Conservation (phyloP, 306 rosid genomes). For the Oemleria cerasiformis region DNA sequence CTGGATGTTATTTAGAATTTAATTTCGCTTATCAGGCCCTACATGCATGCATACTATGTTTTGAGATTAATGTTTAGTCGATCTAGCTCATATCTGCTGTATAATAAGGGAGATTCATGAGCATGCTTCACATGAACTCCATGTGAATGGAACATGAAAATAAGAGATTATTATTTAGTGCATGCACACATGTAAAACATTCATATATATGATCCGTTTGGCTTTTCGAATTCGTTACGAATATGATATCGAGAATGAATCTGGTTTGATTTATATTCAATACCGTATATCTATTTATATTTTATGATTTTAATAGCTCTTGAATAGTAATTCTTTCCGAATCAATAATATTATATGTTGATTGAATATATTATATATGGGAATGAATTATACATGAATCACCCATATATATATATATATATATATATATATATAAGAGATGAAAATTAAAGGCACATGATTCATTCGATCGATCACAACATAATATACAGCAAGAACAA, state of each 20-base stretch:
- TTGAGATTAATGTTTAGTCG: not conserved
- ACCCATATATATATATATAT: not conserved
- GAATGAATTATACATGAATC: too few species aligned
- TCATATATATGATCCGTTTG: too few species aligned
- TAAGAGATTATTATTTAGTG: constrained; percentile 12
- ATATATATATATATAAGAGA: not conserved
- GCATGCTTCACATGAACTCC: constrained; percentile 29
- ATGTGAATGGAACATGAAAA: constrained; percentile 36
- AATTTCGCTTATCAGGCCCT: not conserved
- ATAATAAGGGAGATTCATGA: not conserved
- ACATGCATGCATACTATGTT: not conserved
- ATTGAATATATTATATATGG: too few species aligned
- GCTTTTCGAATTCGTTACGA: too few species aligned
- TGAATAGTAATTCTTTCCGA: too few species aligned
- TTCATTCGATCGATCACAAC: not conserved
- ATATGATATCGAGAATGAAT: too few species aligned
- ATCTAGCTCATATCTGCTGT: not conserved
- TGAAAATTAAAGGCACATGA: not conserved
- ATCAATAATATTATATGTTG: too few species aligned
- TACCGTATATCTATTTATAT: too few species aligned
- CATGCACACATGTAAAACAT: not conserved
- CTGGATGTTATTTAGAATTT: too few species aligned
- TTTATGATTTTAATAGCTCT: too few species aligned
- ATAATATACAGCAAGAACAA: not conserved
- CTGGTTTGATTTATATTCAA: too few species aligned